These are phyloP conservation scores for Platanthera zijinensis DNA, from an alignment of 106 monocot genomes.

Conservation along the genomic window DNA sequence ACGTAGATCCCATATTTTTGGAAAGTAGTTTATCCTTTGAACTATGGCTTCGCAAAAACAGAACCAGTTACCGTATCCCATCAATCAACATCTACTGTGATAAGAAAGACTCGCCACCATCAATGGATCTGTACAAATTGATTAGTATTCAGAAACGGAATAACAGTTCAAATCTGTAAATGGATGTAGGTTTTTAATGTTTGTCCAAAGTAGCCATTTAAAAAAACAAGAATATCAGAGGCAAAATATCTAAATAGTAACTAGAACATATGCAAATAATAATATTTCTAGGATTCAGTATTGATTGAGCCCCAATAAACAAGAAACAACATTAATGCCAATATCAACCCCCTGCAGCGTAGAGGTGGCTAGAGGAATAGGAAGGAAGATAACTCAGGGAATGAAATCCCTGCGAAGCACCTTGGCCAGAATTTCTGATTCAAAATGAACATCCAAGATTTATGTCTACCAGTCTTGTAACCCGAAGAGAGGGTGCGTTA, in stretches of 20 bases:
- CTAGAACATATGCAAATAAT: neutral
- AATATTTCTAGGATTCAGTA: neutral
- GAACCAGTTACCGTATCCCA: neutral
- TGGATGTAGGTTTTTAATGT: neutral
- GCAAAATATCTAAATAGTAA: neutral
- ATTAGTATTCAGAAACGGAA: neutral
- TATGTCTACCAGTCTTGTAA: too few species aligned
- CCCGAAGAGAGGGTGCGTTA: too few species aligned
- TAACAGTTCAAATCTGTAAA: neutral
- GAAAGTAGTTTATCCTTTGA: neutral
- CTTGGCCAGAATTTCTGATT: too few species aligned
- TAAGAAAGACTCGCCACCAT: neutral
- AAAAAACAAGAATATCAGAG: neutral
- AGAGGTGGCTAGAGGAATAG: too few species aligned
- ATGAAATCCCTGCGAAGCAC: too few species aligned
- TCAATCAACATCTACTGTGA: neutral
- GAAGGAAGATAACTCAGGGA: too few species aligned
- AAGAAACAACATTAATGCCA: neutral
- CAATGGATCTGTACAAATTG: neutral
- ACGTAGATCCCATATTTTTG: neutral
- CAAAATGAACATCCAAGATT: too few species aligned
- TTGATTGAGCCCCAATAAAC: neutral
- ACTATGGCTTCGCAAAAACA: neutral
- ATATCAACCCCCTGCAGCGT: neutral
- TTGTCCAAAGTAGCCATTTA: neutral